Percentiles rank a stretch among this genome's conserved stretches.
These are phyloP conservation scores for Heritiera littoralis DNA, from an alignment of 345 rosid species.

Conservation along the genomic window DNA sequence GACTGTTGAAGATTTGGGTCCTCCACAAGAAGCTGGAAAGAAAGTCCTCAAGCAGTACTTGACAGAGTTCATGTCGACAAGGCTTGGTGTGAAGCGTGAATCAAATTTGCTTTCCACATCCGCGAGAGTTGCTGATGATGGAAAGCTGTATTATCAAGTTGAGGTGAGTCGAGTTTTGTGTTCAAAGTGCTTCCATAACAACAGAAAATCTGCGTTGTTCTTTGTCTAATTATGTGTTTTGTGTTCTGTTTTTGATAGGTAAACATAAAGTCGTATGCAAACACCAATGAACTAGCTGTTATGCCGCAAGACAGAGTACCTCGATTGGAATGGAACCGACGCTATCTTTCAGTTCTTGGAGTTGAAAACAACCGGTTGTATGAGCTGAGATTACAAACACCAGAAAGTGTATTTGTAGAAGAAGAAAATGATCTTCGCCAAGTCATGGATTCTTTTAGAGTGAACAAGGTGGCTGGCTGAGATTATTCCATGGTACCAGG, in stretches of 20 bases:
- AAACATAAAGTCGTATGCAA: slow-evolving; percentile 88
- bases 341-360: slow-evolving; percentile 85
- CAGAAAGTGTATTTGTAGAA: slow-evolving; percentile 77
- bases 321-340: slow-evolving; percentile 84
- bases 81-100: slow-evolving; percentile 85
- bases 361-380: slow-evolving; percentile 82
- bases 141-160: slow-evolving; percentile 81
- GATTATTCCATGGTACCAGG: not conserved
- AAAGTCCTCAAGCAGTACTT: slow-evolving; percentile 79
- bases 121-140: slow-evolving; percentile 86
- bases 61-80: slow-evolving; percentile 97
- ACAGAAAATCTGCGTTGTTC: too few species aligned
- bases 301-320: slow-evolving; percentile 87
- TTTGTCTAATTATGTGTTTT: not conserved
- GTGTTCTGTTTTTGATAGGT: slow-evolving; percentile 45
- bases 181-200: too few species aligned
- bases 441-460: slow-evolving; percentile 91
- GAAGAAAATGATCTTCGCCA: slow-evolving; percentile 82
- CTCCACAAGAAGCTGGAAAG: slow-evolving; percentile 81
- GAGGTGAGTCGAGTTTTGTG: slow-evolving; percentile 50
- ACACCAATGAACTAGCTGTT: slow-evolving; percentile 86
- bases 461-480: slow-evolving; percentile 54
- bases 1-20: slow-evolving; percentile 83
- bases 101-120: slow-evolving; percentile 67
- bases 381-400: slow-evolving; percentile 85